Percentiles rank a stretch among this genome's conserved stretches.
These are phyloP conservation scores for Amoebophrya sp. DNA, from an alignment of 169 alveolate species.

Conservation along the genomic window DNA sequence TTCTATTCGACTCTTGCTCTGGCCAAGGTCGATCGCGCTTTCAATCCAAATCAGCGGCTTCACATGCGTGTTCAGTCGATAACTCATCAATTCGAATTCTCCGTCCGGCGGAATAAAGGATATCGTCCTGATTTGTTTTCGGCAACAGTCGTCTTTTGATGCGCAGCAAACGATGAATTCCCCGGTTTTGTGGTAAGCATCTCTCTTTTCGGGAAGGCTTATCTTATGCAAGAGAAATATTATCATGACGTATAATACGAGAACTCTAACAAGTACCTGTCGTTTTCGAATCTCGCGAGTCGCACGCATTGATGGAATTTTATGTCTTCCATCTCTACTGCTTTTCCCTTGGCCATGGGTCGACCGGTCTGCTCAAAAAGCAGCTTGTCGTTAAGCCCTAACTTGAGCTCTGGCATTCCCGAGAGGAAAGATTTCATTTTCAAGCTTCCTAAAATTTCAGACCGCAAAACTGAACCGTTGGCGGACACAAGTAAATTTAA, in stretches of 20 bases:
- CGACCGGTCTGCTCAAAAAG: slow-evolving; percentile 60
- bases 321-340: slow-evolving; percentile 97
- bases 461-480: slow-evolving; percentile 83
- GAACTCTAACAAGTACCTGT: slow-evolving; percentile 49
- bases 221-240: too few relatives aligned
- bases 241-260: too few relatives aligned
- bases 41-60: slow-evolving; percentile 96
- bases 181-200: too few relatives aligned
- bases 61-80: slow-evolving; percentile 85
- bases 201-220: too few relatives aligned
- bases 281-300: slow-evolving; percentile 85
- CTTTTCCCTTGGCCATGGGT: slow-evolving; percentile 58
- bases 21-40: slow-evolving; percentile 73
- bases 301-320: slow-evolving; percentile 92
- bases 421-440: slow-evolving; percentile 91
- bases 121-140: slow-evolving; percentile 75
- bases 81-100: slow-evolving; percentile 95
- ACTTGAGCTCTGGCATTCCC: slow-evolving; percentile 98
- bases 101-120: slow-evolving; percentile 99
- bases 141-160: too few relatives aligned
- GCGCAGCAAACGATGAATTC: not conserved
- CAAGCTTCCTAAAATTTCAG: slow-evolving; percentile 94
- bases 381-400: slow-evolving; percentile 94
- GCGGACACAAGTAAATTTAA: slow-evolving; percentile 74
- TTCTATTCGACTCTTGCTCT: slow-evolving; percentile 82